Evolutionary conservation across 2,329 filamentous ascomycete species (phyloP), one percentile per base, ranked within the genome.

Genomic region (Calonectria montana): DNA sequence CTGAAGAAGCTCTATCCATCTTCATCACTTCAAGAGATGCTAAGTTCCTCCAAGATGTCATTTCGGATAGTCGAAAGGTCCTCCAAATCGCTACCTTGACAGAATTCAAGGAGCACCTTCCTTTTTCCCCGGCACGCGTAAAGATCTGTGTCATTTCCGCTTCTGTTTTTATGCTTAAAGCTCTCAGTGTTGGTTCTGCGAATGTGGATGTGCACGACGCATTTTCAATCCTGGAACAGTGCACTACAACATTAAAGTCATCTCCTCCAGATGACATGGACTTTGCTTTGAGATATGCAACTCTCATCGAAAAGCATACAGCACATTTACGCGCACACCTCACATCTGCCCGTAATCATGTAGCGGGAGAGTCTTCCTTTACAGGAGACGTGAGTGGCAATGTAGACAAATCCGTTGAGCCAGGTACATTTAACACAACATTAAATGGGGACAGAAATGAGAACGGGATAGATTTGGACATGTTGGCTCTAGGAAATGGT

Each of bases 111-210:
- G 53, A 59, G 13, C 53, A 59, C 6, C 12, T 59, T 21, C 53
- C 53, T 8, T 59, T 59, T 27, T 21, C 29, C 13, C 53, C 53
- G 2, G 53, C 53, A 13, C 53, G 53, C 31, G 53, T 59, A 39
- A 59, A 59, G 35, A 59, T 59, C n/a, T 59, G 31, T 39, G 53
- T 59, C 21, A 59, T 59, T 25, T 59, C 53, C 4, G 53, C 53
- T 13, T 59, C 53, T 21, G 53, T 59, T 6, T 59, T 59, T 6
- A 59, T 59, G 53, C 31, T 59, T 0, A 59, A 59, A 21, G 53
- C 53, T 21, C 31, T 59, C 35, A 59, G 53, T 27, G 53, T 59
- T 59, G 31, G 53, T 9, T 59, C 53, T 21, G 35, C 53, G 25
- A 59, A 27, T 8, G 31, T 59, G 4, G 37, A 59, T 18, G 53